Base-by-base conservation (phyloP, 495 filamentous ascomycete species). In the Pyrenula aspistea region DNA sequence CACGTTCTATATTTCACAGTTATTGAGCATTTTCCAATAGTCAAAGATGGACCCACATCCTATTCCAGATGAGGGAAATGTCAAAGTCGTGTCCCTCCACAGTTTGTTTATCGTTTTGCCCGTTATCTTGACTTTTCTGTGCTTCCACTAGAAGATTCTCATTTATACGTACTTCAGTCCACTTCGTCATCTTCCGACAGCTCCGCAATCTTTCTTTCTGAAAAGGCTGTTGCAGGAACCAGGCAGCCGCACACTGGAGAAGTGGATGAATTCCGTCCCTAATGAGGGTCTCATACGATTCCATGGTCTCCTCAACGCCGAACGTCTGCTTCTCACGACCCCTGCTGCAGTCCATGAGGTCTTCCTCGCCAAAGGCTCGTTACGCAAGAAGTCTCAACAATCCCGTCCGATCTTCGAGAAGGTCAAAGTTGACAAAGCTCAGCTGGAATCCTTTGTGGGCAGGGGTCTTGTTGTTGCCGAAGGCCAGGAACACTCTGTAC, bases 221-320 rank as follows among this genome's bases (percentile, higher is more conserved):
- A 52, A 19, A 20, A 8, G 50, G 8, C 22, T 52, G 8, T 19
- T 74, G 48, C 68, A 73, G 10, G 70, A 80, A 4, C 78, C 85
- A 0, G 79, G 81, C 0, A 89, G 89, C 4, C 67, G 68, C 2
- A 79, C 83, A 0, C 77, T 78, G 54, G 65, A 76, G n/a, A 67
- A 84, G 47, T 95, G 88, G 89, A 73, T 83, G 54, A 77, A 85
- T 50, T 80, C 72, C 0, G 73, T 95, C 25, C 87, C 88, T n/a
- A 91, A 96, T 60, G 79, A 92, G 51, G 91, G 91, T 10, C 65
- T 96, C n/a, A 87, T 97, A 51, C 78, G 83, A 24, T 92, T 95
- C 65, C 73, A 79, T 12, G 79, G 77, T 31, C 50, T 54, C 2
- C 56, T 74, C 51, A 65, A 63, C 52, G 60, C 59, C 10, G 67